Base-by-base conservation (phyloP, 441 rosid genomes). In the Capsella rubella region DNA sequence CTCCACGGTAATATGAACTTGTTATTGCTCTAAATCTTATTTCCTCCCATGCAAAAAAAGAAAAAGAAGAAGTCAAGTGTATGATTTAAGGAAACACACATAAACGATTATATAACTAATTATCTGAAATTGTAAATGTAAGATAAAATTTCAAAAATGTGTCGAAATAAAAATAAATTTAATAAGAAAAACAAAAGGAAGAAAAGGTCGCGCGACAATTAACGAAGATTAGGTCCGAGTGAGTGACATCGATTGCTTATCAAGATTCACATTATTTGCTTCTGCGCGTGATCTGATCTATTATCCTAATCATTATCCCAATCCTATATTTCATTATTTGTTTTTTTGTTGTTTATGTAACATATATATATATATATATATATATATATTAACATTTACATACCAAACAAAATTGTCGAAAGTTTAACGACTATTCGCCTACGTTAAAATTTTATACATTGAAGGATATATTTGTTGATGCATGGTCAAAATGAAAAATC, bases 1-100 rank as follows among this genome's bases (percentile, higher is more conserved):
- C 98, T 72, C 98, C 98, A 0, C 98, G 82, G 63, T 93, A 93
- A 74, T 91, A 93, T 5, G 98, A 93, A 64, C 94, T 91, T 7
- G 96, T 93, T 8, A 93, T 93, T 34, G 98, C 98, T 76, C 97
- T 82, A 70, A 89, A 93, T 82, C 98, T 93, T 79, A 3, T 34
- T 57, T 57, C 27, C 42, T 18, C 54, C 27, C 53, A 49, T 15
- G 9, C 54, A 4, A 49, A 14, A 11, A 65, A 27, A 14, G 8
- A 32, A 32, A 32, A 32, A 32, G 7, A 32, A 32, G 1, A 7
- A 34, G 37, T 1, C 35, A 49, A 63, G 6, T 18, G 8, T 74
- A 37, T 15, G 28, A 74, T 57, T 29, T 21, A 16, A 34, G 58
- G 8, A 6, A 69, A 13, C n/a, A 6, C 13, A 28, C 40, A 4